Base-by-base conservation (phyloP, 805 yeast genomes). In the Saccharomycopsis capsularis region DNA sequence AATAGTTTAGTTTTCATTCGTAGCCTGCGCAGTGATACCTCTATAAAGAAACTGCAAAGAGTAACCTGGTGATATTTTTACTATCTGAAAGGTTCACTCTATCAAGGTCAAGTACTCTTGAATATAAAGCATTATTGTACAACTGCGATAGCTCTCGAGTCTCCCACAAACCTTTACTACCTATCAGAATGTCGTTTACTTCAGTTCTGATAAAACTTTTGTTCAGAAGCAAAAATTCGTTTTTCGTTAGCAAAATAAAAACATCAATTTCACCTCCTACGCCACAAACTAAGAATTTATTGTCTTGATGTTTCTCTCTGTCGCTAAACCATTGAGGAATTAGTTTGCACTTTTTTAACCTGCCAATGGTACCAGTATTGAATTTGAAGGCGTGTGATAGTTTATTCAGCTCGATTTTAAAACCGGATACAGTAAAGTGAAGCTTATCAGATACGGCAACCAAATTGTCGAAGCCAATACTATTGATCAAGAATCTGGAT, bases 381-480 rank as follows among this genome's bases (percentile, higher is more conserved):
- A 7, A 5, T 13, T 39, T 22, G 29, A 23, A 39, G 19, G 19
- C 13, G 6, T 7, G 42, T 5, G n/a, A 21, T 7, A 39, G 19
- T 19, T 39, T 39, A 21, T 9, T 7, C 25, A 7, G 5, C 23
- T 19, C 15, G 11, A 21, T 21, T 19, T 37, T 18, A 13, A 35
- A 41, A 3, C 52, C 52, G 21, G 48, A 16, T 3, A 48, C 24
- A 3, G 48, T 36, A 13, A 35, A 44, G 24, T 44, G 52, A 21
- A 44, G 21, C 34, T 32, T 45, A 23, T 48, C 52, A 24, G 44
- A 44, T 3, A 48, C 32, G 16, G 44, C 46, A 16, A 47, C 42
- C 4, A 21, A 27, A n/a, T 16, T 22, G 40, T 38, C 40, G 5
- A 42, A 16, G 11, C 40, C 32, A 25, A 41, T 36, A 13, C 46